Evolutionary conservation across 2,329 filamentous ascomycete species (phyloP), one percentile per base, ranked within the genome.

Genomic region (Arthrinium phaeospermum): DNA sequence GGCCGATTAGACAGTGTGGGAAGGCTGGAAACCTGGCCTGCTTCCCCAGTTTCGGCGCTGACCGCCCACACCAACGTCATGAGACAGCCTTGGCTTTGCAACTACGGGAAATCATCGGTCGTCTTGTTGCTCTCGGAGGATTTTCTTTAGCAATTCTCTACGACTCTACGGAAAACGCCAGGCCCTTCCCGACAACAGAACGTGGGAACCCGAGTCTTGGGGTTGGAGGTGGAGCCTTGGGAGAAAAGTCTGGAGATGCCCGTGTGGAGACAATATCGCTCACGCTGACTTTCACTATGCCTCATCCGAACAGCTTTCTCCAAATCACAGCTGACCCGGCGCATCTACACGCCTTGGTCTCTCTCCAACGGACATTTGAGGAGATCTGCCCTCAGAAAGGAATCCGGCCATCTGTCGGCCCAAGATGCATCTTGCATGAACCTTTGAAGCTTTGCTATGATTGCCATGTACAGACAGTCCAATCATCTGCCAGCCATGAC

Each of bases 61-160:
- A 64, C 57, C 57, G 57, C 57, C 57, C 57, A n/a, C 57, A 64
- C 10, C 57, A 64, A 64, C 57, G 57, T 64, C 57, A 64, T 64
- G 57, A 41, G 57, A 64, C 34, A 19, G 14, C 57, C 8, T 41
- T 64, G n/a, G 57, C 57, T 41, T 34, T 64, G 34, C 57, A 2
- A n/a, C 3, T 4, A 19, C 57, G 57, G 57, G 57, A 64, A 64
- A 64, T 41, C 57, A 41, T 64, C 57, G 57, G 57, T 13, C 10
- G 22, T n/a, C 57, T n/a, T 14, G 4, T 16, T 64, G 22, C 57
- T 64, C 8, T 64, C 30, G 30, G 57, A 4, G 12, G 19, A n/a
- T 16, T 22, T 34, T 2, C 5, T 61, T 12, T 27, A n/a, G 46
- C 10, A n/a, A 8, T 49, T 30, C 27, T 30, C 27, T 30, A 30